phyloP scores from a whole-genome alignment of 192 early-diverging fungal genomes.

The Gorgonomyces haynaldii region DNA sequence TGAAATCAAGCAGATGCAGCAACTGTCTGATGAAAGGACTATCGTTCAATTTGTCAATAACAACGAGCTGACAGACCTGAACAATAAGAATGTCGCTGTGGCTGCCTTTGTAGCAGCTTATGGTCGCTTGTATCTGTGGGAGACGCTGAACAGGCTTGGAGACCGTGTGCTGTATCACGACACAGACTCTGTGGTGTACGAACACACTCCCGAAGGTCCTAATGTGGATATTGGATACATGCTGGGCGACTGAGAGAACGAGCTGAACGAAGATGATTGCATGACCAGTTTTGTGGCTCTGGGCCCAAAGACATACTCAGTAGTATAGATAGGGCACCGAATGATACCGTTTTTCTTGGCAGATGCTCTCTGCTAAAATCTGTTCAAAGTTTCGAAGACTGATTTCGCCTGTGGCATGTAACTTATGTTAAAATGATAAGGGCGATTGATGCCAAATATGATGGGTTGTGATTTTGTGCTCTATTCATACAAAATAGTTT shows the following conservation, averaged over 20 bases:
- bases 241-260: no score
- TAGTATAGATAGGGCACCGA: no score
- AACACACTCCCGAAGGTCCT: no score
- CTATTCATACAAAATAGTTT: not conserved
- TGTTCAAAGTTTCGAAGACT: not conserved
- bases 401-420: not conserved
- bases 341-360: no score
- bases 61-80: not conserved
- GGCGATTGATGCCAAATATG: not conserved
- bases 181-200: not conserved
- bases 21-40: not conserved
- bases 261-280: not conserved
- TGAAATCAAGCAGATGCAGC: not conserved
- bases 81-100: not conserved
- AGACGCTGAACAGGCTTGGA: not conserved
- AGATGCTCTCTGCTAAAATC: no score
- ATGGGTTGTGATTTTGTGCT: not conserved
- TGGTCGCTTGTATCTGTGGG: not conserved
- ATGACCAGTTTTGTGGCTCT: not conserved
- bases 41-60: not conserved
- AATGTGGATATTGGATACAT: no score
- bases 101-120: not conserved
- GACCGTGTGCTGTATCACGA: not conserved
- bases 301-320: not conserved
- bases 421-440: not conserved